A percentile compares a stretch with the other conserved stretches of the same genome.
phyloP scores from a whole-genome alignment of 2,329 filamentous ascomycete species.

The Endoconidiophora laricicola region DNA sequence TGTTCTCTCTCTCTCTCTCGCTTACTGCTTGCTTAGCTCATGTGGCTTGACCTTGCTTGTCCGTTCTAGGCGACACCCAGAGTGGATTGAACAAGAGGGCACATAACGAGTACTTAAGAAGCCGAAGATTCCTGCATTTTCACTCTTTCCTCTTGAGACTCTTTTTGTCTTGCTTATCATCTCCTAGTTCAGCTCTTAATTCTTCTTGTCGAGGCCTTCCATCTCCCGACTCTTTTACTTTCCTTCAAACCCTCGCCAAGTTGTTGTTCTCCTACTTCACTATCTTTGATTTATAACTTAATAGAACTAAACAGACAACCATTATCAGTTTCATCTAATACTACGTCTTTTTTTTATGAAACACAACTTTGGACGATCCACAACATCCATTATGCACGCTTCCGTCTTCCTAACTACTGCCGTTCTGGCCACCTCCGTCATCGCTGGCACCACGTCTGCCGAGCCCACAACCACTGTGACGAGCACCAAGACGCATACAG shows the following conservation, averaged over 20 bases:
- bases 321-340: not conserved
- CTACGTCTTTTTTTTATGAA: not conserved
- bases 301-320: too few relatives aligned
- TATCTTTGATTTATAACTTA: too few relatives aligned
- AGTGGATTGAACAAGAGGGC: too few relatives aligned
- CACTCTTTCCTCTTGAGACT: too few relatives aligned
- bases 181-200: too few relatives aligned
- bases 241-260: too few relatives aligned
- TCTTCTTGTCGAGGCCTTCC: too few relatives aligned
- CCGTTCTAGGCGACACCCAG: too few relatives aligned
- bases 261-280: too few relatives aligned
- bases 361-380: not conserved
- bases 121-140: not conserved
- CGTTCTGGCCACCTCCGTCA: not conserved
- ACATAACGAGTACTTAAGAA: not conserved
- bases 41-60: not conserved
- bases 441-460: not conserved
- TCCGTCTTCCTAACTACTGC: not conserved
- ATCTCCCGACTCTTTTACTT: too few relatives aligned
- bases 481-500: slow-evolving; percentile 2
- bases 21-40: not conserved
- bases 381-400: not conserved
- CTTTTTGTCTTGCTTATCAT: too few relatives aligned
- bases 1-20: not conserved
- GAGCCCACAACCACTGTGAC: slow-evolving; percentile 5